Base-by-base conservation (phyloP, 2,329 filamentous ascomycete genomes). In the Microdochium bolleyi region DNA sequence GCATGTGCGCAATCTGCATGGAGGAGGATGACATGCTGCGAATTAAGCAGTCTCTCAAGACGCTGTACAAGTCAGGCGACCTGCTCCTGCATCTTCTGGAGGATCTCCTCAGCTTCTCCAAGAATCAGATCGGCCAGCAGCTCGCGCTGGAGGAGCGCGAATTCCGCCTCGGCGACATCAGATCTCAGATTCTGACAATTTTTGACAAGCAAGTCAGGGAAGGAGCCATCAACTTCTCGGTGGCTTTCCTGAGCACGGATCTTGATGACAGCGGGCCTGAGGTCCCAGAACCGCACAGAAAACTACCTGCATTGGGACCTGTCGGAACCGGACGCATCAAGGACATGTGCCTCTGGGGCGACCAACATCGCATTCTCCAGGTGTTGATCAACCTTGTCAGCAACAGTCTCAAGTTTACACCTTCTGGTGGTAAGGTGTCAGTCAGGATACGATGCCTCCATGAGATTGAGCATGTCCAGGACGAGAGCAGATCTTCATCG, bases 321-420 rank as follows among this genome's bases (percentile, higher is more conserved):
- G 73, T 76, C 27, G 86, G 86, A 3, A 75, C 81, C 3, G 87
- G 86, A 10, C 76, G 85, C 19, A 68, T 95, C 24, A 89, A 88
- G 64, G 89, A 95, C 57, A 92, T 95, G 85, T 85, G 88, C 50
- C 73, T 96, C 1, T 94, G 89, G 83, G 92, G 92, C n/a, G 92
- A 96, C 61, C 88, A 94, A 59, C 90, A 96, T 63, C 79, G 92
- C 48, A 94, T 96, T 38, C 72, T 95, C 24, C 92, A 96, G 66
- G 88, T 96, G n/a, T 82, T 96, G 49, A 96, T 95, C 73, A 95
- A 95, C 63, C 75, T 96, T 30, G 89, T 95, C 49, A 92, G 88
- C 68, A 96, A 96, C 71, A 89, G 87, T 66, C 73, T 96, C 46
- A 96, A 96, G 65, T 96, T 96, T 63, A 96, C 92, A 0, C 88